Base-by-base conservation (phyloP, 164 flowering plant species). In the Liquidambar formosana region DNA sequence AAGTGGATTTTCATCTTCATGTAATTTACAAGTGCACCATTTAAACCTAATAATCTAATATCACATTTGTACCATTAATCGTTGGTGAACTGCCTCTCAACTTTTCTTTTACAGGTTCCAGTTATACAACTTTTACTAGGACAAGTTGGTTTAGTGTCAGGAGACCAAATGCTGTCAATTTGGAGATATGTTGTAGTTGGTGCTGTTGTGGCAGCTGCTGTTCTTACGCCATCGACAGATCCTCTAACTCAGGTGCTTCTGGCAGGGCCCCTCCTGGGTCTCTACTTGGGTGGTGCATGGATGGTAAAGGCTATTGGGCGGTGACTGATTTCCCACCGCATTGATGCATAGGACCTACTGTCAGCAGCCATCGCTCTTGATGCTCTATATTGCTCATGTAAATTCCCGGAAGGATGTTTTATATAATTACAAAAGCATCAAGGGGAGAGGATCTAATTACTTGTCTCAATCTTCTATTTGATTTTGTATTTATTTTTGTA, bases 131-230 rank as follows among this genome's bases (percentile, higher is more conserved):
- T 94, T 61, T 86, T 94, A 23, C 78, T 94, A 14, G 98, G 98
- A 74, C 98, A 92, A 83, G 80, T 84, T 68, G 98, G 98, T 27
- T 53, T 94, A 38, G 96, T 94, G 6, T 66, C 95, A 10, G 93
- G 97, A 65, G 97, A 94, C 67, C 98, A 94, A 78, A 94, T 94
- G 98, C 80, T 94, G 23, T 94, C 98, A 1, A 80, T 94, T 45
- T 94, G 98, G 98, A 88, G 98, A 83, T 94, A 94, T 61, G 98
- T 94, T 19, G 96, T 92, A 63, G 98, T 94, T 27, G 98, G 98
- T 41, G 89, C 98, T 0, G 97, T 94, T 14, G 86, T 94, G 47
- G 96, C 83, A 2, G 98, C 98, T 33, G 98, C 98, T 23, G 77
- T 94, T 22, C 86, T 94, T 47, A 94, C 98, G 1, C 98, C 98